Percentiles rank a stretch among this genome's conserved stretches.
Evolutionary conservation across 2,329 filamentous ascomycete genomes (phyloP).

Genomic region (Aphanocladium album): DNA sequence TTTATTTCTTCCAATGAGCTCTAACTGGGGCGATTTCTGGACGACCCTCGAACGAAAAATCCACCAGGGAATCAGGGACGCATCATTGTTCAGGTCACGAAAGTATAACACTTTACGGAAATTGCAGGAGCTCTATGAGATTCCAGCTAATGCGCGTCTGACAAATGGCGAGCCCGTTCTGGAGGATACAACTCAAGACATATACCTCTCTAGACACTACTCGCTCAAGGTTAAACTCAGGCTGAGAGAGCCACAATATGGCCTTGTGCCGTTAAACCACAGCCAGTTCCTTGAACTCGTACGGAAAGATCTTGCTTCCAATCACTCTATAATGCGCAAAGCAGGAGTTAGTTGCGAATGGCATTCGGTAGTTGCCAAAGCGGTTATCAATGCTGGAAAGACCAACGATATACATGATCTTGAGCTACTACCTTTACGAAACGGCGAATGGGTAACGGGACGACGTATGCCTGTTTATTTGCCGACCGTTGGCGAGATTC

Average conservation of each 20-base stretch:
- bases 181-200: background rate
- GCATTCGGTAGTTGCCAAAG: background rate
- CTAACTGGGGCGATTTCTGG: slow-evolving; percentile 25
- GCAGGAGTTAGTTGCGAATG: background rate
- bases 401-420: background rate
- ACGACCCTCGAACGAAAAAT: slow-evolving; percentile 21
- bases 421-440: background rate
- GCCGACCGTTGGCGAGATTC: background rate
- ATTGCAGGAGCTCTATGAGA: background rate
- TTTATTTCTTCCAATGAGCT: slow-evolving; percentile 34
- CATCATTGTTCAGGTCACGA: slow-evolving; percentile 15
- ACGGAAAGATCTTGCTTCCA: background rate
- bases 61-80: slow-evolving; percentile 13
- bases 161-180: slow-evolving; percentile 15
- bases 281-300: background rate
- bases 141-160: slow-evolving; percentile 7
- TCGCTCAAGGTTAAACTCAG: background rate
- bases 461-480: background rate
- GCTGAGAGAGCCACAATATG: background rate
- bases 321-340: background rate
- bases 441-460: background rate
- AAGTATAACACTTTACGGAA: background rate
- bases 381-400: background rate
- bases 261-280: background rate
- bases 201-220: background rate